Base-by-base conservation (phyloP, 2,329 filamentous ascomycete genomes). In the Dothideomycetes sp. region DNA sequence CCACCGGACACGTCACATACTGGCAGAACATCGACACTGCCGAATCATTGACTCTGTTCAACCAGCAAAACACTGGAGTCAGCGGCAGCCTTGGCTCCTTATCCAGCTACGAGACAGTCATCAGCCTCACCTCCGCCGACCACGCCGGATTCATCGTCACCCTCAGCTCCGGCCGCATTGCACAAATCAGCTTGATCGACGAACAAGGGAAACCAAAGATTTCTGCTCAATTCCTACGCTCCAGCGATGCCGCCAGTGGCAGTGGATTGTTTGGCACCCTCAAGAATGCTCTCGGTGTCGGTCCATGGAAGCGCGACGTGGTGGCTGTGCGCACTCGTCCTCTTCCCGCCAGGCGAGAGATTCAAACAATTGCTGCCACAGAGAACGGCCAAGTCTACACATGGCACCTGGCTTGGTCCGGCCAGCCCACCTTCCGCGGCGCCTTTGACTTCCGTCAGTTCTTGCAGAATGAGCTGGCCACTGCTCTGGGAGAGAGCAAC, bases 11-110 rank as follows among this genome's bases (percentile, higher is more conserved):
- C 60, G 78, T 96, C 38, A 80, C 85, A 31, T 96, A 91, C 61
- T 96, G 91, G 87, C 91, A 96, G 59, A 93, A 86, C 27, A 84
- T 96, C 48, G 87, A 89, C 42, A 87, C 80, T 59, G 87, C 86
- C 8, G 84, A 87, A 27, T 86, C 85, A 1, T 72, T 93, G 41
- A 84, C 84, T 47, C 76, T 93, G 28, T 84, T 89, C 54, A 81
- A 83, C 49, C 82, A 93, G 57, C 83, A 84, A 54, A 79, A 83
- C 49, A 81, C 79, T 49, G 84, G 84, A 12, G 76, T 94, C 12
- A 85, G 93, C 54, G 78, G 84, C 32, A 67, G 68, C 3, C 77
- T 94, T 47, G 70, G 76, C 2, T 82, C 82, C 46, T 52, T 95
- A 63, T 77, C 81, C 40, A 83, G 81, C 0, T 82, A 84, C 32